Evolutionary conservation across 345 rosid genomes (phyloP).

Genomic region (Raphanus raphanistrum): DNA sequence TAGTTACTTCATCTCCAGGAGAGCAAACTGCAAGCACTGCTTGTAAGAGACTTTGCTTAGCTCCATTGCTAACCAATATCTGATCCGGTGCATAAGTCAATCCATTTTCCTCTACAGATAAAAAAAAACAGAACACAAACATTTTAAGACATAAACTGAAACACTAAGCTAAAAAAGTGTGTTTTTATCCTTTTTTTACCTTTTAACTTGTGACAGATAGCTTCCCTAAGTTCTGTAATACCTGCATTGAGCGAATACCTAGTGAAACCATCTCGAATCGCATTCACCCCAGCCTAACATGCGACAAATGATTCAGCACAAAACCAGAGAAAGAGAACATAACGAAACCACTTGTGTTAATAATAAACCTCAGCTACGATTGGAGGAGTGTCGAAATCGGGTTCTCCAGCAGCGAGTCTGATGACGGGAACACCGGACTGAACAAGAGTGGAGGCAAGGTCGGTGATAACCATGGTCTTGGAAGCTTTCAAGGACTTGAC

Average conservation of each 20-base stretch:
- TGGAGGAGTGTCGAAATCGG: constrained; percentile 91
- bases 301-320: not conserved
- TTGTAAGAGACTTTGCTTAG: constrained; percentile 79
- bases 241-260: constrained; percentile 91
- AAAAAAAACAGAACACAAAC: not conserved
- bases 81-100: constrained; percentile 76
- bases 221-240: constrained; percentile 70
- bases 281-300: constrained; percentile 81
- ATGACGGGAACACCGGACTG: constrained; percentile 89
- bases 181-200: constrained; percentile 44
- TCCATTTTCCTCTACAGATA: constrained; percentile 76
- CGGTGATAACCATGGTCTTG: constrained; percentile 88
- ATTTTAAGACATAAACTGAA: not conserved
- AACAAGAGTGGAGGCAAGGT: constrained; percentile 86
- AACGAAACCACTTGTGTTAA: not conserved
- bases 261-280: constrained; percentile 63
- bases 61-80: constrained; percentile 93
- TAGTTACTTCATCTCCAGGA: constrained; percentile 87
- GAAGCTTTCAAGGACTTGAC: constrained; percentile 85
- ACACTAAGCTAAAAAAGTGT: not conserved
- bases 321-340: not conserved
- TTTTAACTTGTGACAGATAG: constrained; percentile 78
- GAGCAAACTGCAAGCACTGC: constrained; percentile 92
- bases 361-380: constrained; percentile 65
- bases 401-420: constrained; percentile 96